Base-by-base conservation (phyloP, 225 moss, liverwort and hornwort genomes). In the Climacium dendroides region DNA sequence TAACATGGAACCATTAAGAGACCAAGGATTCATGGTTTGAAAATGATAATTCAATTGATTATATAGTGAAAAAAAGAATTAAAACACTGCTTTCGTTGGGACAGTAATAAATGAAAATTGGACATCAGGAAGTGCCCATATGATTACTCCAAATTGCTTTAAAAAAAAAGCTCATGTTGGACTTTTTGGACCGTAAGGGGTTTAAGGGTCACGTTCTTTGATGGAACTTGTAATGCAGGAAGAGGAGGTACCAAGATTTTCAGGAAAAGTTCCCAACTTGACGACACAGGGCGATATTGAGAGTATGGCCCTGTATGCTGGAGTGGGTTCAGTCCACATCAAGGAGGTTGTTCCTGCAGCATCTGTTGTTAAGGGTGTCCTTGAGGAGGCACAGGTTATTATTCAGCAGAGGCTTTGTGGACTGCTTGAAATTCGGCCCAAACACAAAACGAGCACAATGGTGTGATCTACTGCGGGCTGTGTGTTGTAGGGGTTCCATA, bases 221-320 rank as follows among this genome's bases (percentile, higher is more conserved):
- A 54, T 74, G 34, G 61, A 85, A 60, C 37, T 76, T 85, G 41
- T 79, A 35, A 62, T 84, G 71, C 94, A 97, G 95, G 89, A 94
- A 81, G 94, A 97, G 88, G 80, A 91, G 7, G 90, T 99, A 71
- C 74, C 85, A 47, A 93, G 84, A 61, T 97, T 93, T 89, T 99
- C 97, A 87, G 96, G 96, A 16, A 97, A 97, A 85, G 97, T 96
- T 50, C 99, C 97, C 72, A 99, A 99, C 84, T 73, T 88, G 54
- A 91, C 91, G 15, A 93, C 95, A 5, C 70, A 90, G 48, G 99
- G 95, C 74, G 94, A 99, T 74, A 85, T 99, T 58, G 95, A 89
- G 67, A 94, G 90, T 72, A 99, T 99, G 97, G 95, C 90, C 45
- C 80, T 99, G 96, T 99, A 97, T 86, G 95, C 96, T 35, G 94